These are phyloP conservation scores for Pichia cabralensis DNA, from an alignment of 805 yeast genomes.

Conservation along the genomic window DNA sequence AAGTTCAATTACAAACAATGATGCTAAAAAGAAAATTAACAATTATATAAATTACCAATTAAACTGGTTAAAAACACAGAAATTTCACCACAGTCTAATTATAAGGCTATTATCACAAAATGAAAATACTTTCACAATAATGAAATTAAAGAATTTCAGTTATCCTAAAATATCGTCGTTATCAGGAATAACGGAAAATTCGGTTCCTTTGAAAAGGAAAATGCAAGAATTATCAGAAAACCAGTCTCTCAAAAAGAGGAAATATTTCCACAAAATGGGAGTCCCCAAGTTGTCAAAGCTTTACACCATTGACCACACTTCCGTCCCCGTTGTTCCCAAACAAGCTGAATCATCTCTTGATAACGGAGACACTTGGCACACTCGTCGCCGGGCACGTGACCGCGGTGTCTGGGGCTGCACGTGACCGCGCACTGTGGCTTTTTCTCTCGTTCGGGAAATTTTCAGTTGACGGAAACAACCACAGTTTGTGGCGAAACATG, in stretches of 20 bases:
- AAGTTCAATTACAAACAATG: constrained; percentile 5
- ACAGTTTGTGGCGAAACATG: too few species aligned
- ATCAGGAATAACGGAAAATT: constrained; percentile 7
- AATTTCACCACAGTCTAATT: too few species aligned
- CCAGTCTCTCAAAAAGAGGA: constrained; percentile 17
- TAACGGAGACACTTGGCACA: too few species aligned
- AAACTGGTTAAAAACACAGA: constrained; percentile 1
- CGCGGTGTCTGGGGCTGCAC: too few species aligned
- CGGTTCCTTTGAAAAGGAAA: too few species aligned
- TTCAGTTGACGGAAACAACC: not conserved
- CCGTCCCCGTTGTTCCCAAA: too few species aligned
- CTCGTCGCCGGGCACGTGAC: too few species aligned
- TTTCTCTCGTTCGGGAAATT: not conserved
- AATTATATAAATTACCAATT: constrained; percentile 1
- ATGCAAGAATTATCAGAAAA: too few species aligned
- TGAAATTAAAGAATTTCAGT: constrained; percentile 23
- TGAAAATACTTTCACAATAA: constrained; percentile 19
- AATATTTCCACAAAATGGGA: constrained; percentile 19
- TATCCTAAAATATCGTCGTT: constrained; percentile 17
- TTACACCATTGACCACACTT: too few species aligned
- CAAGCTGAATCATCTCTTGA: constrained; percentile 16
- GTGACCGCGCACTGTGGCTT: too few species aligned
- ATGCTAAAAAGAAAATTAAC: constrained; percentile 1
- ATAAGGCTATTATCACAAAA: too few species aligned
- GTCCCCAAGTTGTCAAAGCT: constrained; percentile 20